Conservation (phyloP, 2,329 filamentous ascomycete genomes). For the Pestalotiopsis sp. region DNA sequence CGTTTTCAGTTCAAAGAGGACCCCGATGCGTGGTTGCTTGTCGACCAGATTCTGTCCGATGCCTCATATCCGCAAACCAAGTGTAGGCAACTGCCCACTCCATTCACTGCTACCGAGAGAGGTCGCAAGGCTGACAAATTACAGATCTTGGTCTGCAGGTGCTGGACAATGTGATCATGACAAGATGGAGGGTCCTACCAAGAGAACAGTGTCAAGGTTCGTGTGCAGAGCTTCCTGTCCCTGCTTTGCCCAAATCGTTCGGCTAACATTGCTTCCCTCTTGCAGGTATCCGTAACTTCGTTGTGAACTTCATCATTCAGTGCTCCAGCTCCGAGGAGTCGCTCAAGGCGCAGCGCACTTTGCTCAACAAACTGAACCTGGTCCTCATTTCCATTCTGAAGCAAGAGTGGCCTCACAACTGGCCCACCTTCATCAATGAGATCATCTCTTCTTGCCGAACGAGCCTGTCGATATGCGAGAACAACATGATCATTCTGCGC, state of each 20-base stretch:
- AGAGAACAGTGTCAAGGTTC: constrained; percentile 92
- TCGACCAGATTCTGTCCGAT: constrained; percentile 94
- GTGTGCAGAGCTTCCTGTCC: constrained; percentile 22
- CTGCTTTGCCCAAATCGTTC: background rate
- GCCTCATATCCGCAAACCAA: constrained; percentile 95
- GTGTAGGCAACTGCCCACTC: constrained; percentile 60
- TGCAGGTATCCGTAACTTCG: constrained; percentile 95
- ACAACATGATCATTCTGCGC: constrained; percentile 98
- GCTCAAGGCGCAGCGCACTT: constrained; percentile 79
- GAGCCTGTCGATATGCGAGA: constrained; percentile 96
- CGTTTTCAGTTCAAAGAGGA: constrained; percentile 90
- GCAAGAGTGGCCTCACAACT: constrained; percentile 99
- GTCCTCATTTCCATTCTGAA: constrained; percentile 97
- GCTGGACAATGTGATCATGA: constrained; percentile 97
- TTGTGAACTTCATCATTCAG: constrained; percentile 97
- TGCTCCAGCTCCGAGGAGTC: constrained; percentile 89
- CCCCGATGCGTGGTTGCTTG: constrained; percentile 94
- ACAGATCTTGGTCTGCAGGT: constrained; percentile 92
- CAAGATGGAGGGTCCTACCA: constrained; percentile 96
- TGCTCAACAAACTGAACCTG: constrained; percentile 97
- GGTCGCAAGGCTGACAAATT: constrained; percentile 25
- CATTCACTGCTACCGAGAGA: background rate
- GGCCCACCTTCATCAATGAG: constrained; percentile 99
- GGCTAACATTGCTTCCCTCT: constrained; percentile 14
- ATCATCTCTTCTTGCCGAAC: constrained; percentile 96